Evolutionary conservation across 306 rosid genomes (phyloP).

Genomic region (Amphicarpaea edgeworthii): DNA sequence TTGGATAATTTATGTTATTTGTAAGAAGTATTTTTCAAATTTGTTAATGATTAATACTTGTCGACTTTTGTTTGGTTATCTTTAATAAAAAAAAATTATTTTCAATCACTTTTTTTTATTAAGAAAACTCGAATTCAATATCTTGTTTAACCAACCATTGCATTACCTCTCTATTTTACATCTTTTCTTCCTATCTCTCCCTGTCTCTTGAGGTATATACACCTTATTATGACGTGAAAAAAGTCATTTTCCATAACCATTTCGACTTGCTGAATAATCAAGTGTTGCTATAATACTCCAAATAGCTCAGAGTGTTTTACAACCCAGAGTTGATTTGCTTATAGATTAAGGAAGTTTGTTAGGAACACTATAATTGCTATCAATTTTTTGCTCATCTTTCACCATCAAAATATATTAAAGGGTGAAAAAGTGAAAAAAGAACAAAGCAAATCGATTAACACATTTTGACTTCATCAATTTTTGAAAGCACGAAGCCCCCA

Average conservation of each 20-base stretch:
- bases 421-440: neutral
- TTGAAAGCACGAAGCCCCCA: neutral
- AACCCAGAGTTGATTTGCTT: conserved; percentile 20
- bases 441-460: conserved; percentile 1
- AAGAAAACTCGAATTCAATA: too few relatives aligned
- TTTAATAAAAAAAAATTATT: too few relatives aligned
- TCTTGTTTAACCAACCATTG: too few relatives aligned
- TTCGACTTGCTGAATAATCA: too few relatives aligned
- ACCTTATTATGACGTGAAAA: neutral
- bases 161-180: neutral
- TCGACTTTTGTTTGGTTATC: too few relatives aligned
- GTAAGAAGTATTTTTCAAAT: too few relatives aligned
- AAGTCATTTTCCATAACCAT: conserved; percentile 10
- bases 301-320: conserved; percentile 14
- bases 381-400: neutral
- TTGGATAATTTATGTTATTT: too few relatives aligned
- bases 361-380: neutral
- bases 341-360: conserved; percentile 36
- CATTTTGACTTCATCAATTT: conserved; percentile 9
- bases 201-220: too few relatives aligned
- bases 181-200: neutral
- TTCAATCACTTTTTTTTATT: too few relatives aligned
- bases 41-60: too few relatives aligned
- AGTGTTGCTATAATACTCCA: conserved; percentile 26
- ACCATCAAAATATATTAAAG: conserved; percentile 4